Evolutionary conservation across 768 basidiomycete genomes (phyloP).

Genomic region (Tulasnella sp.): DNA sequence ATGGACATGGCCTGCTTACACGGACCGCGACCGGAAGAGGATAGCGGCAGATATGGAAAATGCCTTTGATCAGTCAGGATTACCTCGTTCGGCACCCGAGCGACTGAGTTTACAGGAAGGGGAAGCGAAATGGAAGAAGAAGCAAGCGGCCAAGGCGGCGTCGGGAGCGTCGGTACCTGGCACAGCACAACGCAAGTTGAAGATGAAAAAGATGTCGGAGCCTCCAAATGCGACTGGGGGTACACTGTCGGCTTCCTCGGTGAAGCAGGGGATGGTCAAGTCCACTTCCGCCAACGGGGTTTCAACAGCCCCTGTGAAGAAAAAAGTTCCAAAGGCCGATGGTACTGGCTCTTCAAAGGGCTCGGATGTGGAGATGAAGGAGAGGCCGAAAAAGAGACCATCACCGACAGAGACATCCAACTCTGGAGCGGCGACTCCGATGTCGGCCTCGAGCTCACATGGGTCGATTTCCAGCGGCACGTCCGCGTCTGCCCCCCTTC

Average conservation of each 20-base stretch:
- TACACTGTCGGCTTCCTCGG: slow-evolving; percentile 15
- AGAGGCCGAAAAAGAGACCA: slow-evolving; percentile 1
- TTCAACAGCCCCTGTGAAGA: background rate
- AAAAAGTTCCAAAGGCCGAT: background rate
- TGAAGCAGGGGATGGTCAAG: slow-evolving; percentile 17
- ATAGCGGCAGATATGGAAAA: slow-evolving; percentile 17
- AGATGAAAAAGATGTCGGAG: slow-evolving; percentile 25
- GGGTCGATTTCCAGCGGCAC: slow-evolving; percentile 7
- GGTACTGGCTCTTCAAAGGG: slow-evolving; percentile 10
- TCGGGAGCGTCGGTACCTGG: background rate
- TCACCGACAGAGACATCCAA: background rate
- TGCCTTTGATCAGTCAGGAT: slow-evolving; percentile 16
- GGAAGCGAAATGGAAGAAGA: background rate
- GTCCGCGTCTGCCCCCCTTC: background rate
- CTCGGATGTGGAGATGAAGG: slow-evolving; percentile 17
- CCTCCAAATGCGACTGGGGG: slow-evolving; percentile 16
- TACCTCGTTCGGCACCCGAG: slow-evolving; percentile 18
- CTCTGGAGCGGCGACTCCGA: slow-evolving; percentile 4
- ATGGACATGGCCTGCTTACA: slow-evolving; percentile 25
- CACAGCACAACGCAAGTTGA: slow-evolving; percentile 14
- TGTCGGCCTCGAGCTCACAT: background rate
- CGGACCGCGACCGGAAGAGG: slow-evolving; percentile 18
- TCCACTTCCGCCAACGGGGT: background rate
- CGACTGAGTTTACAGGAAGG: slow-evolving; percentile 3
- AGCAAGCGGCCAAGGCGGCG: slow-evolving; percentile 6